These are phyloP conservation scores for Podospora pseudoanserina DNA, from an alignment of 495 filamentous ascomycete species.

Conservation along the genomic window DNA sequence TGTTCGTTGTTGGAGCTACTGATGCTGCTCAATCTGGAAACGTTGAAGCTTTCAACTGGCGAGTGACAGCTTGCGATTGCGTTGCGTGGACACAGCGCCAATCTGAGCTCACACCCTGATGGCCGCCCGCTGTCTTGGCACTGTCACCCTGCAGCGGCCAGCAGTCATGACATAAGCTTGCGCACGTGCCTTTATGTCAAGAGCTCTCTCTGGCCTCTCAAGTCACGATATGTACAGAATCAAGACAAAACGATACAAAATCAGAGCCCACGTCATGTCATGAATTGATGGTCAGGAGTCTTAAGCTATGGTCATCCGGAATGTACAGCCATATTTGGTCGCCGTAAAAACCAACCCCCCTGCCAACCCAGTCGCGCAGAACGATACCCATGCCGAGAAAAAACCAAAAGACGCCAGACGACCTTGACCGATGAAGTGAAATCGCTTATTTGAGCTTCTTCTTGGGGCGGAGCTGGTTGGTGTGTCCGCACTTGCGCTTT, in stretches of 20 bases:
- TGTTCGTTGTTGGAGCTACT: slow-evolving; percentile 7
- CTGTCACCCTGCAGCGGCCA: not conserved
- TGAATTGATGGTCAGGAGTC: slow-evolving; percentile 28
- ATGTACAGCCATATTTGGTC: slow-evolving; percentile 26
- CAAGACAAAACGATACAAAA: not conserved
- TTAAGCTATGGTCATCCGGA: slow-evolving; percentile 34
- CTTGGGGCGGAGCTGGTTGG: slow-evolving; percentile 99
- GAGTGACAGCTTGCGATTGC: slow-evolving; percentile 22
- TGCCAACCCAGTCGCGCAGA: slow-evolving; percentile 29
- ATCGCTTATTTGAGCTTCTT: slow-evolving; percentile 96
- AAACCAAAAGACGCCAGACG: slow-evolving; percentile 41
- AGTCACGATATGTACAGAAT: not conserved
- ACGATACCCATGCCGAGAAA: slow-evolving; percentile 29
- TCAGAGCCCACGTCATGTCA: slow-evolving; percentile 5
- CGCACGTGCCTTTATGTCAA: not conserved
- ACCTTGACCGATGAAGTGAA: slow-evolving; percentile 30
- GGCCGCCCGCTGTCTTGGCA: not conserved
- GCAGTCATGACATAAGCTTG: not conserved
- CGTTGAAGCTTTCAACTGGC: slow-evolving; percentile 16
- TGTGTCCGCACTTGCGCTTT: slow-evolving; percentile 99
- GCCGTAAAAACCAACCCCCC: slow-evolving; percentile 19
- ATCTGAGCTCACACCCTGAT: slow-evolving; percentile 10
- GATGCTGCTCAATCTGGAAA: not conserved
- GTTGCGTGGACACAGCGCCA: slow-evolving; percentile 18
- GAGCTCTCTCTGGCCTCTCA: not conserved